A percentile compares a stretch with the other conserved stretches of the same genome.
phyloP scores from a whole-genome alignment of 2,329 filamentous ascomycete genomes.

The Calonectria hongkongensis region DNA sequence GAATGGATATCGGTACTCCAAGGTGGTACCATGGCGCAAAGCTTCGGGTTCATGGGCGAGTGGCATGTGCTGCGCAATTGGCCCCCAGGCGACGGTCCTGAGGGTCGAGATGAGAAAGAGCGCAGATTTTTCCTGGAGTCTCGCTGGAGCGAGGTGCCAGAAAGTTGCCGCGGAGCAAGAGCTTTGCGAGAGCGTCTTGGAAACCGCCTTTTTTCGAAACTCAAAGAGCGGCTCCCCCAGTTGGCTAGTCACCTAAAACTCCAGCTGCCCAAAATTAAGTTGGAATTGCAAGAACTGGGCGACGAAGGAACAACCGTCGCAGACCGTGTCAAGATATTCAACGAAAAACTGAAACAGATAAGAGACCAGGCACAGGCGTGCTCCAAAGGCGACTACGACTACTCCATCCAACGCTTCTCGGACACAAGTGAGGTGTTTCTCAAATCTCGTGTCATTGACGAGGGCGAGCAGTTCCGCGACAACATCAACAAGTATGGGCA shows the following conservation, averaged over 20 bases:
- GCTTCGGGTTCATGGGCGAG: neutral
- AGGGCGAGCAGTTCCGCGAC: conserved; percentile 3
- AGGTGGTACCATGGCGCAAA: neutral
- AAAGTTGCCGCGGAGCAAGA: neutral
- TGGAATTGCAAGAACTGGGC: neutral
- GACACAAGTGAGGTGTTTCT: neutral
- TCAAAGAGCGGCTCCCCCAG: neutral
- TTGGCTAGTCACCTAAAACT: neutral
- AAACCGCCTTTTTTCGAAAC: neutral
- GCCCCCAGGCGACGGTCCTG: neutral
- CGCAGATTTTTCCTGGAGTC: neutral
- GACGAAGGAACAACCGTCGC: neutral
- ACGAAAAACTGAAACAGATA: neutral
- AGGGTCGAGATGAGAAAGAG: neutral
- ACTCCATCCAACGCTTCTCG: neutral
- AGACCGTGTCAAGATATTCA: neutral
- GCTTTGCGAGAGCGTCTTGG: neutral
- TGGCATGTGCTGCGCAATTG: neutral
- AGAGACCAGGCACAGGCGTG: neutral
- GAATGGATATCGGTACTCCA: neutral
- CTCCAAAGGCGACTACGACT: neutral
- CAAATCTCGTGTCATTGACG: neutral
- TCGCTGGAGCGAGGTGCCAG: neutral
- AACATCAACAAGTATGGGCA: neutral
- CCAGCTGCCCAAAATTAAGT: neutral